phyloP scores from a whole-genome alignment of 1,139 yeast genomes.

The Saccharomycopsis hybrid region DNA sequence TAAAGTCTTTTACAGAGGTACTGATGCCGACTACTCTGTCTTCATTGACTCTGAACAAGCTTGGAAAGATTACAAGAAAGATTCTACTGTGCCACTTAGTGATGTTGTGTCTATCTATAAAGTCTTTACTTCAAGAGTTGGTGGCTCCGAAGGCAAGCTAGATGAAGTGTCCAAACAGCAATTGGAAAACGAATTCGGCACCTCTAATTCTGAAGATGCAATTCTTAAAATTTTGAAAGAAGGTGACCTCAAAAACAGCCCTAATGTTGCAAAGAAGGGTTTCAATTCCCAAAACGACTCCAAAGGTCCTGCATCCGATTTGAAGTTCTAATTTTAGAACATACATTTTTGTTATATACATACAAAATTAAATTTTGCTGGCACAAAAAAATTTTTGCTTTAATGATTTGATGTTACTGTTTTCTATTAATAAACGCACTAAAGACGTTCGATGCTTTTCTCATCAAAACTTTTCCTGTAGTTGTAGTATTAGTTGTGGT shows the following conservation, averaged over 20 bases:
- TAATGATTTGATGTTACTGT: background rate
- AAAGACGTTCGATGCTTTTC: constrained; percentile 4
- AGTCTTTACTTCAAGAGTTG: constrained; percentile 54
- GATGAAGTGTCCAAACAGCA: constrained; percentile 69
- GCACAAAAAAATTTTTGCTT: too few relatives aligned
- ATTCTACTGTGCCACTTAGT: constrained; percentile 51
- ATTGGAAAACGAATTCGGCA: constrained; percentile 60
- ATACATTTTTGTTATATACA: background rate
- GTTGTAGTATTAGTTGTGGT: too few relatives aligned
- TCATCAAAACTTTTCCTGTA: background rate
- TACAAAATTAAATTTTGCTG: too few relatives aligned
- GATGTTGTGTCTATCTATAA: constrained; percentile 61
- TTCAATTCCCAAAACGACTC: constrained; percentile 18
- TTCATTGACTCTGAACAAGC: constrained; percentile 52
- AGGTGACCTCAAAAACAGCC: constrained; percentile 11
- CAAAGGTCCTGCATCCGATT: constrained; percentile 2
- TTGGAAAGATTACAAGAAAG: constrained; percentile 45
- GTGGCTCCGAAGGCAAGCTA: constrained; percentile 63
- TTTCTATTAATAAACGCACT: background rate
- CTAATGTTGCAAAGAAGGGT: constrained; percentile 5
- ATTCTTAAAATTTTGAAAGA: constrained; percentile 17
- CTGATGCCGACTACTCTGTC: constrained; percentile 52
- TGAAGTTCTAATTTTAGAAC: background rate
- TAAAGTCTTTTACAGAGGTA: constrained; percentile 62
- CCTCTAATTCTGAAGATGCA: constrained; percentile 15